Conservation (phyloP, 2,329 filamentous ascomycete genomes). For the Colletotrichum siamense region DNA sequence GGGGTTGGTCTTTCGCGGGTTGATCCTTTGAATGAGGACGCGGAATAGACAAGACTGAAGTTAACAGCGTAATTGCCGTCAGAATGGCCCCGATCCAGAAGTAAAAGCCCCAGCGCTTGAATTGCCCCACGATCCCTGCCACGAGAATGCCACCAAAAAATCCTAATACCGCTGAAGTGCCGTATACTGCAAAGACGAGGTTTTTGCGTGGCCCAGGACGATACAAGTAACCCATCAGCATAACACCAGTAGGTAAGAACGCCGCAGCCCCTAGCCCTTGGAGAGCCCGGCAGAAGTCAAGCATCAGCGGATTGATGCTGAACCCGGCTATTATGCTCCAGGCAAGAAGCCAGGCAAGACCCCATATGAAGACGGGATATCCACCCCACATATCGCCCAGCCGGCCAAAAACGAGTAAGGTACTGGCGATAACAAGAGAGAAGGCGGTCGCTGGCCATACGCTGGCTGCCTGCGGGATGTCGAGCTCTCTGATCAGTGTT, state of each 20-base stretch:
- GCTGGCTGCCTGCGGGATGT: neutral
- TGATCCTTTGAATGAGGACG: neutral
- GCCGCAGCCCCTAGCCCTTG: neutral
- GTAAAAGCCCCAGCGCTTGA: neutral
- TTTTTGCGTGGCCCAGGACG: neutral
- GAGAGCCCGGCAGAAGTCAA: neutral
- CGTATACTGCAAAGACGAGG: neutral
- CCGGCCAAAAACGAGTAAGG: neutral
- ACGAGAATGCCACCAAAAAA: neutral
- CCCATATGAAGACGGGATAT: neutral
- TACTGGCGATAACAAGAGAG: neutral
- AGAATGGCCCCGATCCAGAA: neutral
- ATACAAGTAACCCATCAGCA: neutral
- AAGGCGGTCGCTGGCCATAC: neutral
- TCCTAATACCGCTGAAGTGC: neutral
- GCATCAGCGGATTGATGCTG: neutral
- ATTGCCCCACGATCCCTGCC: neutral
- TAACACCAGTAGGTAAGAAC: neutral
- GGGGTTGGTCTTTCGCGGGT: neutral
- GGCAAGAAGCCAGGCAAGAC: neutral
- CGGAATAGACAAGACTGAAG: neutral
- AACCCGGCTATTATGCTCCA: neutral
- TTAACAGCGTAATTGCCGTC: neutral
- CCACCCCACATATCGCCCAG: neutral
- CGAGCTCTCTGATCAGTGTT: neutral